Base-by-base conservation (phyloP, 2,329 filamentous ascomycete species). In the Colletotrichum sansevieriae region DNA sequence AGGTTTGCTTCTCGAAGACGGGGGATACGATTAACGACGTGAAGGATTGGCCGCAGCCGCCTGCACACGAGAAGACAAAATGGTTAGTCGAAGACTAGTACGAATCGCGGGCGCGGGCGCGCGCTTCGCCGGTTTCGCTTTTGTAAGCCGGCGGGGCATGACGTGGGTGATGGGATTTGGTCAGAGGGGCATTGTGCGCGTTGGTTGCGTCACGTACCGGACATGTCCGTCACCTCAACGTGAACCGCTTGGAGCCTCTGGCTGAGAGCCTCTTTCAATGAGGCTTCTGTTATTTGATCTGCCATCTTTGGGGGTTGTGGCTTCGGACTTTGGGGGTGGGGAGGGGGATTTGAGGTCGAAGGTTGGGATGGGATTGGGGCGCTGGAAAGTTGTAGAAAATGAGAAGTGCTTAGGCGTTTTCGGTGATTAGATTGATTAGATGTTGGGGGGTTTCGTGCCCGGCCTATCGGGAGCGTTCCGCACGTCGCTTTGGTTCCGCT, bases 161-260 rank as follows among this genome's bases (percentile, higher is more conserved):
- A 60, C 56, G 63, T 72, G 44, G 65, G 60, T 47, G 33, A 11
- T 43, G 51, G 49, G 51, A 49, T 46, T 12, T 20, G 33, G 22
- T 57, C 41, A 41, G 18, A 49, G 64, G 35, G 59, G 58, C 55
- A 3, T 22, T 22, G 22, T 1, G 25, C 25, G 25, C 25, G 25
- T 25, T 25, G 25, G 57, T 35, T n/a, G 56, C 57, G 13, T 29
- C 56, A 78, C 84, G 68, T 87, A 97, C 95, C 95, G 72, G 94
- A 97, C 85, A 97, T 90, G 82, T 98, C 95, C 72, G 93, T 92
- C 74, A 98, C 94, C 75, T 96, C 91, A 71, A 97, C 94, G 82
- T 97, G 88, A 33, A 86, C 85, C 22, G 94, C 94, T 65, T 89
- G 85, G 63, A 98, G 84, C 72, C 90, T 89, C 74, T 91, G 83